These are phyloP conservation scores for Austroboletus eburneus DNA, from an alignment of 768 basidiomycete species.

Conservation along the genomic window DNA sequence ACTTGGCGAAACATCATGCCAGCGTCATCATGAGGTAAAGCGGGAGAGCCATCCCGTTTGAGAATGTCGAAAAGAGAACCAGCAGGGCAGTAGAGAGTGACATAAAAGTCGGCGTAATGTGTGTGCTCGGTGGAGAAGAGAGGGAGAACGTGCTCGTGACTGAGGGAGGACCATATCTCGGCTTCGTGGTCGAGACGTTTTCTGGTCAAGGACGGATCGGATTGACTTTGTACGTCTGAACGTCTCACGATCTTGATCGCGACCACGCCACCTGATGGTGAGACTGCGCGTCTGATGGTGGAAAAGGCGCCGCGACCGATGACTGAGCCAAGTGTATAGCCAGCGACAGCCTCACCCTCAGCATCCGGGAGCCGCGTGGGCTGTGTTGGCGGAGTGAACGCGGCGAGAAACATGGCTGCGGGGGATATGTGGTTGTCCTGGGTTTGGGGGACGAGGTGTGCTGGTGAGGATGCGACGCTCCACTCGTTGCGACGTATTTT, in stretches of 20 bases:
- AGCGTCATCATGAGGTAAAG: conserved; percentile 70
- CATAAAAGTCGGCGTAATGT: conserved; percentile 66
- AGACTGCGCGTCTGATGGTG: conserved; percentile 65
- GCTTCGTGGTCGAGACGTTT: conserved; percentile 69
- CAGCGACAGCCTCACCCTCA: conserved; percentile 62
- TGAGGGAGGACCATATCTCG: conserved; percentile 66
- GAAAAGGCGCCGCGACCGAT: conserved; percentile 83
- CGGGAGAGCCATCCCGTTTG: conserved; percentile 62
- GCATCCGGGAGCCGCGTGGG: conserved; percentile 48
- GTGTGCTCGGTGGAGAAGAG: conserved; percentile 65
- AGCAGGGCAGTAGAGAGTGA: conserved; percentile 80
- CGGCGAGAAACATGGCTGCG: conserved; percentile 70
- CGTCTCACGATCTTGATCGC: conserved; percentile 83
- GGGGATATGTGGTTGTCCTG: conserved; percentile 44
- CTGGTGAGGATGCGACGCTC: not conserved
- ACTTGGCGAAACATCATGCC: conserved; percentile 87
- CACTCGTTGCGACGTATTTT: conserved; percentile 9
- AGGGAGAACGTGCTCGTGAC: conserved; percentile 84
- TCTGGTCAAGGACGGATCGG: conserved; percentile 43
- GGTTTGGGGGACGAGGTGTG: conserved; percentile 7
- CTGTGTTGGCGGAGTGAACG: conserved; percentile 46
- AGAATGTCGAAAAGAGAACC: conserved; percentile 85
- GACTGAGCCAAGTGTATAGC: conserved; percentile 71
- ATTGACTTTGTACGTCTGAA: conserved; percentile 50
- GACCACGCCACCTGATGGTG: conserved; percentile 59